A percentile compares a stretch with the other conserved stretches of the same genome.
phyloP scores from a whole-genome alignment of 345 rosid species.

The Hypericum perforatum region DNA sequence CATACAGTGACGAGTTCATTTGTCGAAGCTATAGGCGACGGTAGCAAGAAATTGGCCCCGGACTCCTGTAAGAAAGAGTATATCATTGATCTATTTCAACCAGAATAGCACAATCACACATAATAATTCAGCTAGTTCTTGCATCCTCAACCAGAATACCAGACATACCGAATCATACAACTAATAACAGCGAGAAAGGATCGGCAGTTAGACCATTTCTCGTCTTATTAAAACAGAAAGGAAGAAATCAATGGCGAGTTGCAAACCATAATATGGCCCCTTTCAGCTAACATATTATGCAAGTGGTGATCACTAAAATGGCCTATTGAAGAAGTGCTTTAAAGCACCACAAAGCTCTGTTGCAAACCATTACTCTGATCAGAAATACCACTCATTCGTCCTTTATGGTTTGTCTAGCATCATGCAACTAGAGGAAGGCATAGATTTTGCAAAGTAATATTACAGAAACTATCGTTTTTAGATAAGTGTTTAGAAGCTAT shows the following conservation, averaged over 20 bases:
- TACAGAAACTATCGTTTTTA: no score
- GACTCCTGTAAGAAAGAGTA: conserved; percentile 48
- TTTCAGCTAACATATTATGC: no score
- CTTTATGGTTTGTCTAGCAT: no score
- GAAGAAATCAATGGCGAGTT: neutral
- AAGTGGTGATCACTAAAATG: no score
- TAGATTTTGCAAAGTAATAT: no score
- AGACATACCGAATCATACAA: no score
- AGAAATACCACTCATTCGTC: neutral
- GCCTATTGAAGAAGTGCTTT: conserved; percentile 22
- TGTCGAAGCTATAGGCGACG: conserved; percentile 76
- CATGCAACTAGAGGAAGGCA: no score
- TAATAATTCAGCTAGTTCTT: neutral
- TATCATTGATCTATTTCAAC: conserved; percentile 1
- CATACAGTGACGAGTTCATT: conserved; percentile 91
- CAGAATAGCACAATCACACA: neutral
- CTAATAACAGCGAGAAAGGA: no score
- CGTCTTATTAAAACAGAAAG: neutral
- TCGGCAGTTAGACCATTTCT: no score
- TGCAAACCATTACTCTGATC: conserved; percentile 95
- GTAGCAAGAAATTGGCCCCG: conserved; percentile 75
- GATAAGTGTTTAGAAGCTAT: no score
- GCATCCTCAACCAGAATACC: neutral
- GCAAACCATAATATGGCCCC: neutral
- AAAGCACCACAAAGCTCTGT: conserved; percentile 83